Conservation (phyloP, 164 flowering plant species). For the Chloranthus sessilifolius region DNA sequence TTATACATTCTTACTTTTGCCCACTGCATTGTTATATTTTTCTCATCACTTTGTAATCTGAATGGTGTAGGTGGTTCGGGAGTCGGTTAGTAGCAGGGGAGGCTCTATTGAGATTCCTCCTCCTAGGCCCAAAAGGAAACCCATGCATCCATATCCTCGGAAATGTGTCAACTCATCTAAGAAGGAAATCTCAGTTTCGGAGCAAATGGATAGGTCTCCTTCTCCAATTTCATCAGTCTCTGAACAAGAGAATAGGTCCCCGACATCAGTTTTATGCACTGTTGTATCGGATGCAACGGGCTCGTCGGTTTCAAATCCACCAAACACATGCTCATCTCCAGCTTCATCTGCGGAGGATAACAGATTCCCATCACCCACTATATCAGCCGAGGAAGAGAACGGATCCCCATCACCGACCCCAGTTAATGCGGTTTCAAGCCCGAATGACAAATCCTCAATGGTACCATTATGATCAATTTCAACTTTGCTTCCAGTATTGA, state of each 20-base stretch:
- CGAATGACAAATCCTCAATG: conserved; percentile 22
- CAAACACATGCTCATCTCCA: conserved; percentile 37
- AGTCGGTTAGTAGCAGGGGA: conserved; percentile 30
- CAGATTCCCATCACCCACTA: conserved; percentile 14
- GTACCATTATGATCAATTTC: conserved; percentile 19
- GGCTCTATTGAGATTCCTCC: conserved; percentile 78
- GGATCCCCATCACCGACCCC: conserved; percentile 14
- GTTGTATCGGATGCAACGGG: conserved; percentile 38
- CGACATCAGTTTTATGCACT: conserved; percentile 60
- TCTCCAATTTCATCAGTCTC: conserved; percentile 34
- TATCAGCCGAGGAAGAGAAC: conserved; percentile 26
- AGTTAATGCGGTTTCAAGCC: conserved; percentile 11
- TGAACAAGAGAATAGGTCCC: conserved; percentile 46
- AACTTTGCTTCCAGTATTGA: background rate
- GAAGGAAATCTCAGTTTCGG: conserved; percentile 17
- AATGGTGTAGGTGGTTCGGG: conserved; percentile 52
- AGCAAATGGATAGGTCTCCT: conserved; percentile 24
- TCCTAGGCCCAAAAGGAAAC: conserved; percentile 85
- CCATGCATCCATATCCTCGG: conserved; percentile 84
- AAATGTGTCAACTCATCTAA: conserved; percentile 30
- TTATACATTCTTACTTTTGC: too few relatives aligned
- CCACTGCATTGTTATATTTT: too few relatives aligned
- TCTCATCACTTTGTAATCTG: too few relatives aligned
- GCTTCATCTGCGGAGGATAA: conserved; percentile 39
- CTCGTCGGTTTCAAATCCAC: conserved; percentile 30